phyloP scores from a whole-genome alignment of 1,284 basidiomycete species.

The Rhodotorula sp. region DNA sequence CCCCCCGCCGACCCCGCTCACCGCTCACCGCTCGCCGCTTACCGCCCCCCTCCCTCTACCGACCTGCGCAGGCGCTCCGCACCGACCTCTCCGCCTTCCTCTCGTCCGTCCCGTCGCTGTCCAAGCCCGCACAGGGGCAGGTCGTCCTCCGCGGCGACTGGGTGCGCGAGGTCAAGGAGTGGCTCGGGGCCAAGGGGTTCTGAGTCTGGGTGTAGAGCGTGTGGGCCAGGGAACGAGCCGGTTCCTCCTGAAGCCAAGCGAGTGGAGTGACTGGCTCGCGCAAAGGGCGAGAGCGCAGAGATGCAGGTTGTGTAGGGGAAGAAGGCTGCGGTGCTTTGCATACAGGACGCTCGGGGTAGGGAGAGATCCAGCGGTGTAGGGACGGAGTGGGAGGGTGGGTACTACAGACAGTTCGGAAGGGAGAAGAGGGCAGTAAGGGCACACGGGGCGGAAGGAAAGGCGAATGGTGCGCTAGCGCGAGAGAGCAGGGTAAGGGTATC shows the following conservation, averaged over 20 bases:
- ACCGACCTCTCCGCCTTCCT: constrained; percentile 22
- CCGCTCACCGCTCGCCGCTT: no score
- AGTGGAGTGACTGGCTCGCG: no score
- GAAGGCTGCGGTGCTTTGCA: background rate
- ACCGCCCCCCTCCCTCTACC: no score
- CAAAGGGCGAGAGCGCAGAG: no score
- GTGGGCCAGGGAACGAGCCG: no score
- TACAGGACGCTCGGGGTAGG: no score
- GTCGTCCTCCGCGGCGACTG: constrained; percentile 36
- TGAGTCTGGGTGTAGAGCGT: background rate
- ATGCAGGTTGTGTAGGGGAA: background rate
- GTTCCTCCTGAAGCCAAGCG: no score
- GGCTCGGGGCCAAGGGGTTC: constrained; percentile 31
- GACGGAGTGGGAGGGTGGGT: background rate
- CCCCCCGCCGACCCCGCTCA: no score
- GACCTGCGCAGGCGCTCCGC: constrained; percentile 22
- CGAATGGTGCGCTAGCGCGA: background rate
- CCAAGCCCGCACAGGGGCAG: constrained; percentile 29
- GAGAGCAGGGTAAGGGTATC: background rate
- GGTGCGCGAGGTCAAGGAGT: constrained; percentile 35
- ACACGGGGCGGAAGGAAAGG: background rate
- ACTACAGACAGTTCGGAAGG: background rate
- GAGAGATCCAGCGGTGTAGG: background rate
- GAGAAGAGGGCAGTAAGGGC: no score
- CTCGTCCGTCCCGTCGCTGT: background rate